Evolutionary conservation across 2,329 filamentous ascomycete species (phyloP).

Genomic region (Penicillium sp.): DNA sequence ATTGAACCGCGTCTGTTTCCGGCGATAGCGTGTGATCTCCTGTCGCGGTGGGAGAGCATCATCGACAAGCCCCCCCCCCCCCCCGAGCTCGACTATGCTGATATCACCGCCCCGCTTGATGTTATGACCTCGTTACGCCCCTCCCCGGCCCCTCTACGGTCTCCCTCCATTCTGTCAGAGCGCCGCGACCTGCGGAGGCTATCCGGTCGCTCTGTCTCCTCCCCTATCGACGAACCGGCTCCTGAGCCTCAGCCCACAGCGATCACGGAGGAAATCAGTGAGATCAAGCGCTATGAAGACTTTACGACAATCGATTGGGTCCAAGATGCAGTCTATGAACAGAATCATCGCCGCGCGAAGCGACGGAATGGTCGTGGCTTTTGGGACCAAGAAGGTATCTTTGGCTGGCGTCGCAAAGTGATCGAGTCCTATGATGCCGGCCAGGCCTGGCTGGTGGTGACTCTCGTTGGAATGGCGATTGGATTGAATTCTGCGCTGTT

Average conservation of each 20-base stretch:
- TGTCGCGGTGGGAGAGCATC: slow-evolving; percentile 17
- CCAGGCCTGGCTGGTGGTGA: slow-evolving; percentile 97
- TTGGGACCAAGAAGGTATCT: slow-evolving; percentile 69
- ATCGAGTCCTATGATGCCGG: slow-evolving; percentile 92
- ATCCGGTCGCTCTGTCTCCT: slow-evolving; percentile 60
- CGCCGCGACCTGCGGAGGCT: slow-evolving; percentile 43
- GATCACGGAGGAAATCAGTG: slow-evolving; percentile 91
- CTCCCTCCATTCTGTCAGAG: slow-evolving; percentile 37
- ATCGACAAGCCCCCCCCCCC: slow-evolving; percentile 13
- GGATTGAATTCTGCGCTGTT: slow-evolving; percentile 90
- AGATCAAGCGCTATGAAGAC: slow-evolving; percentile 98
- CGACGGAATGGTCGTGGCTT: slow-evolving; percentile 73
- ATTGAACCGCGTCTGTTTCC: not conserved
- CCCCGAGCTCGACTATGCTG: slow-evolving; percentile 34
- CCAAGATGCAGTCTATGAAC: slow-evolving; percentile 91
- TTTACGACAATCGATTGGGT: slow-evolving; percentile 98
- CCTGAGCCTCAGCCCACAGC: slow-evolving; percentile 64
- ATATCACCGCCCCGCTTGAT: slow-evolving; percentile 32
- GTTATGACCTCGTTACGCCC: slow-evolving; percentile 47
- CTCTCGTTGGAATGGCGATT: slow-evolving; percentile 86
- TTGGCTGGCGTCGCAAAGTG: slow-evolving; percentile 80
- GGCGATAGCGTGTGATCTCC: slow-evolving; percentile 4
- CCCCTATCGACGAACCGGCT: slow-evolving; percentile 57
- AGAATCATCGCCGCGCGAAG: slow-evolving; percentile 76
- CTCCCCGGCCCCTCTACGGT: slow-evolving; percentile 36